Evolutionary conservation across 2,329 filamentous ascomycete genomes (phyloP), one percentile per base, ranked within the genome.

Genomic region (Hypoxylon sp.): DNA sequence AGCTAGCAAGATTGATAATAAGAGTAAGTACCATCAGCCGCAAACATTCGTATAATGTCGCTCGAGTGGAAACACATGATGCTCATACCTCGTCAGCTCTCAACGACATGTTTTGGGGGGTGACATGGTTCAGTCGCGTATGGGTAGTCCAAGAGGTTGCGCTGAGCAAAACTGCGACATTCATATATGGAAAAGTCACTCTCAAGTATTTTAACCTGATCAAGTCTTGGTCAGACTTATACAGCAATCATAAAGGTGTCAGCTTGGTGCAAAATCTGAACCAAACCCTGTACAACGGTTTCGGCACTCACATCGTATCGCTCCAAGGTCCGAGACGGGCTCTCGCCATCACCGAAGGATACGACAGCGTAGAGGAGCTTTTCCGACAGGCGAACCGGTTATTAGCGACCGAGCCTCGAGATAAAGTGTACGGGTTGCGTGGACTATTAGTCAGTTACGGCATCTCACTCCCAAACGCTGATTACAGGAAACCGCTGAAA

Each of bases 91-190:
- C 13, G 17, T 3, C 14, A 59, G 54, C 29, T 31, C 29, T 48
- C 8, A 48, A 59, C 29, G 54, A 59, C 37, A 59, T 59, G 54
- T 48, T 59, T 19, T 48, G 42, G 29, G 42, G 54, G 10, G 54
- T 47, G 13, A 48, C 42, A 13, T 48, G 54, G 54, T 59, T 59
- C 14, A 48, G 42, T 39, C 54, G 54, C 3, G 59, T 62, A 4
- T 62, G 59, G 59, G 59, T 62, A 46, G 59, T 55, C 22, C 39
- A 62, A 29, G 51, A 62, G 10, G 59, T 62, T 13, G 22, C 51
- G 1, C 31, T 62, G 5, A 62, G 51, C 13, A 44, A 31, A 14
- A 59, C 13, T 22, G 51, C 22, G 39, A 62, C 44, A 0, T 55
- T 62, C 31, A 39, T 62, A 54, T 55, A 62, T 13, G 59, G 59